Percentiles rank a stretch among this genome's conserved stretches.
Evolutionary conservation across 257 asterid genomes (phyloP).

Genomic region (Ehretia macrophylla): DNA sequence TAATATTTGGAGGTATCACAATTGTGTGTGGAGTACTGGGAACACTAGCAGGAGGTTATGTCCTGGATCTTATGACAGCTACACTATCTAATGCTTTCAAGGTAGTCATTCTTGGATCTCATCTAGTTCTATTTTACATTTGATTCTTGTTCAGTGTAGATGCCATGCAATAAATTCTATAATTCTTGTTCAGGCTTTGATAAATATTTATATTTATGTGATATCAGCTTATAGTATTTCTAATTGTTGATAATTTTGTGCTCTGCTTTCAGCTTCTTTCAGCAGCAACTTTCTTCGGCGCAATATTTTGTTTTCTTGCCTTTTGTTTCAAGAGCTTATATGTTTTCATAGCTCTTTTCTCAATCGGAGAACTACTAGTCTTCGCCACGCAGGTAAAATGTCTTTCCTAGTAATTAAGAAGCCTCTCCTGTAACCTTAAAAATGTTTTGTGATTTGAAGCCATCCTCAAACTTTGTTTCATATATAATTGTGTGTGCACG

Average conservation of each 20-base stretch:
- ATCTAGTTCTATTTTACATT: neutral
- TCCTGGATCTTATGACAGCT: slow-evolving; percentile 68
- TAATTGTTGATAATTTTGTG: neutral
- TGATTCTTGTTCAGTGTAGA: neutral
- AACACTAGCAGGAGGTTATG: slow-evolving; percentile 73
- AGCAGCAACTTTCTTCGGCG: slow-evolving; percentile 60
- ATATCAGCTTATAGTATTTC: neutral
- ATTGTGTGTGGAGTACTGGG: slow-evolving; percentile 80
- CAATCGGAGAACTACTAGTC: slow-evolving; percentile 75
- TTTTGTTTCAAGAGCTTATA: slow-evolving; percentile 71
- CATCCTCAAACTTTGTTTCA: too few relatives aligned
- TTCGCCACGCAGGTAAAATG: slow-evolving; percentile 82
- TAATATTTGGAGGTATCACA: slow-evolving; percentile 84
- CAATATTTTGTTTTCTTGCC: slow-evolving; percentile 70
- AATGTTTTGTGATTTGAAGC: too few relatives aligned
- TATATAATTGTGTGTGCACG: neutral
- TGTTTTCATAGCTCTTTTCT: slow-evolving; percentile 55
- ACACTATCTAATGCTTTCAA: slow-evolving; percentile 87
- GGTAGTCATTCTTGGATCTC: slow-evolving; percentile 32
- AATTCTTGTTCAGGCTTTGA: too few relatives aligned
- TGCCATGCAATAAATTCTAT: too few relatives aligned
- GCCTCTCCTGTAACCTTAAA: too few relatives aligned
- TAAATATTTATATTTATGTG: too few relatives aligned
- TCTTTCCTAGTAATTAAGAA: neutral
- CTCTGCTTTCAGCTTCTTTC: slow-evolving; percentile 64